Base-by-base conservation (phyloP, 2,329 filamentous ascomycete genomes). In the Elsinoe necatrix region DNA sequence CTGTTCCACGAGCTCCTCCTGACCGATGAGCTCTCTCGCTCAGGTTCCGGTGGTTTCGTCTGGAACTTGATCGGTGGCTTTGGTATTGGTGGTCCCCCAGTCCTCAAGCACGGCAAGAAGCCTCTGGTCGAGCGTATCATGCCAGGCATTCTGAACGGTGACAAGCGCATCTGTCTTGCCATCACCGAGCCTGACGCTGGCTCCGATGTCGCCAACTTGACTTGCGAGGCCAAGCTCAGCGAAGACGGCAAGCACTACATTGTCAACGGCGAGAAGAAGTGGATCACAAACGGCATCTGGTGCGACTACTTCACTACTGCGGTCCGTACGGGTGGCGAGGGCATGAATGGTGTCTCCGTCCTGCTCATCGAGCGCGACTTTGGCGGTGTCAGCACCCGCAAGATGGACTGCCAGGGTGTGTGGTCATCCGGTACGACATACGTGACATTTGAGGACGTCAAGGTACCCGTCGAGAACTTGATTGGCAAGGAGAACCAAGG, bases 211-310 rank as follows among this genome's bases (percentile, higher is more conserved):
- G 93, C 93, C 59, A 97, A 95, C 74, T 71, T 98, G 63, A 93
- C 85, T 12, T 97, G 92, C 72, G 91, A 97, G 78, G 93, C 93
- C 23, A 95, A 95, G 79, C 80, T 97, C 58, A 88, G 82, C 61
- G 87, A 93, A 65, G 93, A 98, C 66, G 93, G 93, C 68, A 97
- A 97, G 79, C 89, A 97, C 76, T 98, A 95, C 75, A 97, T 97
- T 64, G 93, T 98, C 74, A 98, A 97, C 68, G 93, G 93, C 56
- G 92, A 96, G 82, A 97, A 98, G 86, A 98, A 98, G 77, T 97
- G 93, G 92, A 97, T 97, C 73, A 97, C 92, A 67, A 98, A 98
- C 74, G 93, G 93, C 67, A 61, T 62, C 57, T 96, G 90, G 89
- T 82, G 80, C 61, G 93, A 98, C 72, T 98, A 97, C 77, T 97